phyloP scores from a whole-genome alignment of 2,329 filamentous ascomycete genomes.

The Paradendryphiella salina region DNA sequence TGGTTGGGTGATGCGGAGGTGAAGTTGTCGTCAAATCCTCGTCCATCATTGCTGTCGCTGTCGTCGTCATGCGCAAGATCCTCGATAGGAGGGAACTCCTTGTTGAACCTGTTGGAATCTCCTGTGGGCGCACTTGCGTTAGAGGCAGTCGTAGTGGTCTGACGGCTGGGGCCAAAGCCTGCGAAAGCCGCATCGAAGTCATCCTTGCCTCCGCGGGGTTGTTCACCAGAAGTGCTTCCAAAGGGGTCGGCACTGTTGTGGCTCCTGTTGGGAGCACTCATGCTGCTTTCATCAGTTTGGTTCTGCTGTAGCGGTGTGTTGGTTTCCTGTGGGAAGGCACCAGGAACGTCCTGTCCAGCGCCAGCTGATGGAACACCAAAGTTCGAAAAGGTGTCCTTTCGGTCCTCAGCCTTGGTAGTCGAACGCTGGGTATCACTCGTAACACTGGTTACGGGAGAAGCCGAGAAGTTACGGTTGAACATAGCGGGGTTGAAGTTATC shows the following conservation, averaged over 20 bases:
- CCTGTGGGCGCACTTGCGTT: slow-evolving; percentile 36
- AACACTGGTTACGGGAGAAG: slow-evolving; percentile 47
- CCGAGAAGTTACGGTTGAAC: slow-evolving; percentile 45
- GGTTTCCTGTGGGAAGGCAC: slow-evolving; percentile 52
- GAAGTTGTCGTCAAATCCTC: slow-evolving; percentile 92
- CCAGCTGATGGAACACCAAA: slow-evolving; percentile 43
- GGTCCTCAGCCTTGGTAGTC: slow-evolving; percentile 40
- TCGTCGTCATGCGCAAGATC: slow-evolving; percentile 81
- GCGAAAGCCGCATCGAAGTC: slow-evolving; percentile 88
- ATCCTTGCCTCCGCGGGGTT: slow-evolving; percentile 61
- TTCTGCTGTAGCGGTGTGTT: slow-evolving; percentile 53
- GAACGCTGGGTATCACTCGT: slow-evolving; percentile 47
- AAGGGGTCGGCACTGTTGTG: slow-evolving; percentile 51
- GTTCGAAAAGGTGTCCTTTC: slow-evolving; percentile 47
- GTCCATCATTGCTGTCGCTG: slow-evolving; percentile 69
- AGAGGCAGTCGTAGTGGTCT: slow-evolving; percentile 50
- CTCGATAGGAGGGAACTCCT: slow-evolving; percentile 92
- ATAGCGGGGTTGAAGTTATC: slow-evolving; percentile 42
- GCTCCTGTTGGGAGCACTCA: slow-evolving; percentile 52
- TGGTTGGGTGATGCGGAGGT: slow-evolving; percentile 61
- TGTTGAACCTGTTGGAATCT: slow-evolving; percentile 59
- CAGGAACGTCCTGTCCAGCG: slow-evolving; percentile 46
- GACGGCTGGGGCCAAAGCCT: slow-evolving; percentile 64
- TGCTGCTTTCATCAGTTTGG: slow-evolving; percentile 52
- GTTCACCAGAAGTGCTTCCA: slow-evolving; percentile 34